Evolutionary conservation across 169 alveolate species (phyloP).

Genomic region (Besnoitia besnoiti): DNA sequence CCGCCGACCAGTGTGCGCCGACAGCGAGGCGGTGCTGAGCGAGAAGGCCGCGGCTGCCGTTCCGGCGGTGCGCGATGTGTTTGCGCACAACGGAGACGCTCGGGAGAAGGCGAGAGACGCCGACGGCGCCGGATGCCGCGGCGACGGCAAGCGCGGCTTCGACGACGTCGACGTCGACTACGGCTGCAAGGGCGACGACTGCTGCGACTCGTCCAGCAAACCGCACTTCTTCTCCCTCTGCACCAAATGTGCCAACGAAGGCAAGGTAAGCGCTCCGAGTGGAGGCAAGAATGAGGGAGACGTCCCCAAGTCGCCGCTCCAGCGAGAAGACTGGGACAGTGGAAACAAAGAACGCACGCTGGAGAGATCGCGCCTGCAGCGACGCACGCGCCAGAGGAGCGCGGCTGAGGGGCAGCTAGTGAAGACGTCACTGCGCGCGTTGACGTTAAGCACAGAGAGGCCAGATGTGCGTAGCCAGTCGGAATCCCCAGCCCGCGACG

Average conservation of each 20-base stretch:
- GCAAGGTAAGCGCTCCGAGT: constrained; percentile 34
- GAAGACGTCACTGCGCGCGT: too few relatives aligned
- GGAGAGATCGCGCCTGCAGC: too few relatives aligned
- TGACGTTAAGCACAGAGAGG: too few relatives aligned
- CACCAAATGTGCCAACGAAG: constrained; percentile 64
- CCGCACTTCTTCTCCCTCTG: constrained; percentile 64
- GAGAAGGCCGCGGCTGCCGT: neutral
- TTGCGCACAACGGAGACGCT: neutral
- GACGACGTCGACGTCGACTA: neutral
- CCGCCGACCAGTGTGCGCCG: neutral
- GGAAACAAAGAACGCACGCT: too few relatives aligned
- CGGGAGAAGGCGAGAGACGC: neutral
- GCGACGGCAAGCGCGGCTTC: neutral
- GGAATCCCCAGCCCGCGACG: too few relatives aligned
- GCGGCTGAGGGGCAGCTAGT: too few relatives aligned
- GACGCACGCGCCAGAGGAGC: too few relatives aligned
- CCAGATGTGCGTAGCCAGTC: too few relatives aligned
- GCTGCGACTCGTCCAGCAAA: constrained; percentile 24
- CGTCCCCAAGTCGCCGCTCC: too few relatives aligned
- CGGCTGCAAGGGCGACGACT: neutral
- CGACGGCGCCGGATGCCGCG: neutral
- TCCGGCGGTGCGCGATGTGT: neutral
- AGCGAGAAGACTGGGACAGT: too few relatives aligned
- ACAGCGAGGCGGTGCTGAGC: neutral
- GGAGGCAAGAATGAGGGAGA: too few relatives aligned